phyloP scores from a whole-genome alignment of 306 rosid species.

The Quercus robur region DNA sequence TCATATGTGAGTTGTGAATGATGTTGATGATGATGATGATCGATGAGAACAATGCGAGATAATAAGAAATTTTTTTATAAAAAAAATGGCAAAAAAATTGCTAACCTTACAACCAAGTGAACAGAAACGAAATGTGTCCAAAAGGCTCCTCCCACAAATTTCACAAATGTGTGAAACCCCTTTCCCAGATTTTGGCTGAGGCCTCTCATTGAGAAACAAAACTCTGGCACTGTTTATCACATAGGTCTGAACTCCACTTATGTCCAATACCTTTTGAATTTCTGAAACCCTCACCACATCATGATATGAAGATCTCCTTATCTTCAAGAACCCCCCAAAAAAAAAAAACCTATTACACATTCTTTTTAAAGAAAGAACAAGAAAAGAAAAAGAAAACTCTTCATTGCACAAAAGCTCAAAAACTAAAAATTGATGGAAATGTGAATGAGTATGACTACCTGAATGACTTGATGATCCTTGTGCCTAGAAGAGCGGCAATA shows the following conservation, averaged over 20 bases:
- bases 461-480: slow-evolving; percentile 91
- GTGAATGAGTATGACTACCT: slow-evolving; percentile 29
- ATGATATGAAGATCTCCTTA: slow-evolving; percentile 88
- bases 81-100: not conserved
- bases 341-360: not conserved
- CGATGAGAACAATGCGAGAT: slow-evolving; percentile 13
- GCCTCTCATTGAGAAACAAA: slow-evolving; percentile 88
- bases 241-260: slow-evolving; percentile 86
- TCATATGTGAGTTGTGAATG: slow-evolving; percentile 44
- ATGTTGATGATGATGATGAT: slow-evolving; percentile 35
- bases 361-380: too few species aligned
- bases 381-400: not conserved
- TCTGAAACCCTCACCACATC: slow-evolving; percentile 88
- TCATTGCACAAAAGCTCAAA: not conserved
- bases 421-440: not conserved
- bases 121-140: slow-evolving; percentile 88
- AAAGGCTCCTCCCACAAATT: slow-evolving; percentile 82
- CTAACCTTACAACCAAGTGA: slow-evolving; percentile 97
- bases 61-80: too few species aligned
- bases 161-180: slow-evolving; percentile 81
- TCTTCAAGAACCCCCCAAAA: slow-evolving; percentile 32
- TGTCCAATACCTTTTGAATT: slow-evolving; percentile 69
- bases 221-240: slow-evolving; percentile 94
- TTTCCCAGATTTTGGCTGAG: slow-evolving; percentile 83
- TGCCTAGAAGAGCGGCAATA: slow-evolving; percentile 87